Evolutionary conservation across 768 basidiomycete genomes (phyloP).

Genomic region (Kwoniella heveanensis): DNA sequence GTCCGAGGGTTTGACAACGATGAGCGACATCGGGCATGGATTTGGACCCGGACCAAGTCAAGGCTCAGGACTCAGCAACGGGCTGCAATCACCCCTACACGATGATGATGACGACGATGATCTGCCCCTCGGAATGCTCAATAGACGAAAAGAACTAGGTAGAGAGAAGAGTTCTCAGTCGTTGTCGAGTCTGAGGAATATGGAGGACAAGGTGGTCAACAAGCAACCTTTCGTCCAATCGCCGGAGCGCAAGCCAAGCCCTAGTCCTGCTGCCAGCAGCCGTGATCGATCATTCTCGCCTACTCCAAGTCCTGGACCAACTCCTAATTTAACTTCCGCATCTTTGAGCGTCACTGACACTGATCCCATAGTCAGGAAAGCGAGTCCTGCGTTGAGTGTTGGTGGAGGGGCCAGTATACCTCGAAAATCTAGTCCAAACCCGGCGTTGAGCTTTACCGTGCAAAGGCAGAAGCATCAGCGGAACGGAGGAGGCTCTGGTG

Average conservation of each 20-base stretch:
- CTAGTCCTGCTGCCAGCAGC: no score
- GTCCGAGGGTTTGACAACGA: conserved; percentile 27
- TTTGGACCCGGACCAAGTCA: not conserved
- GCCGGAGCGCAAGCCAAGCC: not conserved
- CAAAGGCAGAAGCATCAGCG: conserved; percentile 21
- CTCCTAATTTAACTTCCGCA: not conserved
- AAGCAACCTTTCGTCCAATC: not conserved
- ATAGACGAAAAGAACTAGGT: conserved; percentile 15
- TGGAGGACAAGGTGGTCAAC: not conserved
- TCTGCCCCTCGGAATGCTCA: conserved; percentile 39
- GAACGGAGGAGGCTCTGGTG: conserved; percentile 24
- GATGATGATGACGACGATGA: conserved; percentile 42
- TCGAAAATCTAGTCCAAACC: conserved; percentile 9
- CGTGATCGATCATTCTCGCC: conserved; percentile 1
- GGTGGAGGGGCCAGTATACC: not conserved
- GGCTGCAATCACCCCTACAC: conserved; percentile 3
- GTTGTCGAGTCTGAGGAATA: conserved; percentile 12
- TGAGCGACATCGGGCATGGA: conserved; percentile 32
- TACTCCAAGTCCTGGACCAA: not conserved
- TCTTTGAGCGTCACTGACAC: not conserved
- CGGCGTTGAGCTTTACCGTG: conserved; percentile 14
- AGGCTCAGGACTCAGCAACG: not conserved
- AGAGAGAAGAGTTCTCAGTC: conserved; percentile 23
- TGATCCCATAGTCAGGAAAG: not conserved
- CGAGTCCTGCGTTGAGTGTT: conserved; percentile 1